A percentile compares a stretch with the other conserved stretches of the same genome.
phyloP scores from a whole-genome alignment of 495 filamentous ascomycete species.

The Neurospora sp. region DNA sequence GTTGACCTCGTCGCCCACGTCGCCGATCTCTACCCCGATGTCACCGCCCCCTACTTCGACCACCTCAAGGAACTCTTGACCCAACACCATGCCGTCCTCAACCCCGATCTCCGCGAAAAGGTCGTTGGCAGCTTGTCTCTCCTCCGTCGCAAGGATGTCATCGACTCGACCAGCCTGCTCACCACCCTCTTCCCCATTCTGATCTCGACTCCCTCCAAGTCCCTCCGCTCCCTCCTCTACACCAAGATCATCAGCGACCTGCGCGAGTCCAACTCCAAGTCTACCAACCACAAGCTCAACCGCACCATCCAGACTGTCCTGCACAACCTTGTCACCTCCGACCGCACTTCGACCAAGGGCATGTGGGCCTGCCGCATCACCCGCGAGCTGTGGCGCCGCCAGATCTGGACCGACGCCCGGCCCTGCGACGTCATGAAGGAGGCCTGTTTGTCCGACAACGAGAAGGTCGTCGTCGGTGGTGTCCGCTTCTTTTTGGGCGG shows the following conservation, averaged over 20 bases:
- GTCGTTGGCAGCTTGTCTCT: slow-evolving; percentile 84
- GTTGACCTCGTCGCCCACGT: slow-evolving; percentile 81
- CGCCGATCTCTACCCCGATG: slow-evolving; percentile 80
- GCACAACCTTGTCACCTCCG: slow-evolving; percentile 79
- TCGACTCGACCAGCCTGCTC: slow-evolving; percentile 72
- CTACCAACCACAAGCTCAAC: slow-evolving; percentile 85
- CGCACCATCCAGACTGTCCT: slow-evolving; percentile 84
- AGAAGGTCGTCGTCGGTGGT: slow-evolving; percentile 79
- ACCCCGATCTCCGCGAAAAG: slow-evolving; percentile 81
- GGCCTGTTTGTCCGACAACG: slow-evolving; percentile 68
- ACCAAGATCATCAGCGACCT: slow-evolving; percentile 88
- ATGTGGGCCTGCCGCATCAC: slow-evolving; percentile 64
- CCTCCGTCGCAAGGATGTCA: slow-evolving; percentile 78
- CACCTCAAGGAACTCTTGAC: slow-evolving; percentile 73
- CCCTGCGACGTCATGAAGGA: slow-evolving; percentile 93
- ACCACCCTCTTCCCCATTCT: slow-evolving; percentile 90
- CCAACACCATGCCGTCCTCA: slow-evolving; percentile 69
- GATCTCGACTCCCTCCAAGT: slow-evolving; percentile 66
- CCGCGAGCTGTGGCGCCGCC: slow-evolving; percentile 32
- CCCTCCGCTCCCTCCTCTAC: slow-evolving; percentile 72
- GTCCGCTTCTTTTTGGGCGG: slow-evolving; percentile 93
- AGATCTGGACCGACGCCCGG: slow-evolving; percentile 48
- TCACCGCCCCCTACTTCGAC: slow-evolving; percentile 65
- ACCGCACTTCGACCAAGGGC: slow-evolving; percentile 72
- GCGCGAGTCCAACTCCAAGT: slow-evolving; percentile 70